Base-by-base conservation (phyloP, 306 rosid genomes). In the Crotalaria pallida region DNA sequence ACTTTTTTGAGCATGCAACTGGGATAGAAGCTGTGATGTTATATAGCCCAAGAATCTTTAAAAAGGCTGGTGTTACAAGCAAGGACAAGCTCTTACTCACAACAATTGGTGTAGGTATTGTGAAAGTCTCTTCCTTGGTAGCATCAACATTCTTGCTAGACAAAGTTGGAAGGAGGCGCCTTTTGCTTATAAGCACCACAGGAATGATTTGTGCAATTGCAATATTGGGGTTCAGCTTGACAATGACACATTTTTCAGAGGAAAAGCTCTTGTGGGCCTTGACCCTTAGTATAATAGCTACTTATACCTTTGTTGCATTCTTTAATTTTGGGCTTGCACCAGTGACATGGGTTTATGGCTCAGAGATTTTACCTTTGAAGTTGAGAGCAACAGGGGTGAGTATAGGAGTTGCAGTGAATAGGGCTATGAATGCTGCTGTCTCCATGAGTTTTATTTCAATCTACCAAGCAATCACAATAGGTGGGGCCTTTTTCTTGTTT, bases 21-120 rank as follows among this genome's bases (percentile, higher is more conserved):
- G 98, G 98, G 1, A 90, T 94, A 13, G 96, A 94, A 65, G 96
- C 97, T 6, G 85, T 90, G 3, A 70, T 94, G 68, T 55, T 94
- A 50, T 94, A 85, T 23, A 70, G 98, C 48, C 98, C 97, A 1
- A 85, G 97, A 76, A 87, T 94, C 16, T 90, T 94, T 34, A 85
- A 65, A 34, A 76, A 83, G 74, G 97, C 97, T 5, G 97, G 98
- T 6, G 63, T 94, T 17, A 74, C 65, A 1, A 33, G 13, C 5
- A 90, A 84, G 63, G 84, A 80, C 33, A 87, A 80, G 77, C 91
- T 85, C n/a, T 45, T 94, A 16, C 88, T 88, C 0, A 81, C 97
- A 13, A 88, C 94, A 0, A 44, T 94, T 21, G 98, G 96, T 2
- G 75, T 91, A 0, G 98, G 98, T 2, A 1, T 91, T 1, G 87